These are phyloP conservation scores for Athelia psychrophila DNA, from an alignment of 1,284 basidiomycete species.

Conservation along the genomic window DNA sequence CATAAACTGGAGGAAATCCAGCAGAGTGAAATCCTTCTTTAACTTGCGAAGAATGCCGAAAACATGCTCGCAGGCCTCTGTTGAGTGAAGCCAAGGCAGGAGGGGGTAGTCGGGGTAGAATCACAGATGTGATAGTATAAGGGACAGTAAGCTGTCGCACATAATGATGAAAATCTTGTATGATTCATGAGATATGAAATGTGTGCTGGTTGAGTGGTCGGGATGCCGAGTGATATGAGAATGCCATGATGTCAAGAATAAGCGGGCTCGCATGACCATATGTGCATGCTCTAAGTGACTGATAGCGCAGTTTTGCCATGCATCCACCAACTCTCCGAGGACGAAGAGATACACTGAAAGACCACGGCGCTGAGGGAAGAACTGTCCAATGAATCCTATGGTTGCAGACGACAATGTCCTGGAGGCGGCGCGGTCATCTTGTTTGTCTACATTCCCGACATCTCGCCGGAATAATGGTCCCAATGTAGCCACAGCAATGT, in stretches of 20 bases:
- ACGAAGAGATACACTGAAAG: slow-evolving; percentile 31
- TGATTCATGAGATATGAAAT: slow-evolving; percentile 32
- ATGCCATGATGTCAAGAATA: slow-evolving; percentile 29
- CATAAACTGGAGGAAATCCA: slow-evolving; percentile 25
- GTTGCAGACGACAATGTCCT: slow-evolving; percentile 28
- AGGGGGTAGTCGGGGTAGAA: slow-evolving; percentile 32
- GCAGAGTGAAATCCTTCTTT: slow-evolving; percentile 28
- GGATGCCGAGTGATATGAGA: slow-evolving; percentile 13
- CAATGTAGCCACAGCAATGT: slow-evolving; percentile 8
- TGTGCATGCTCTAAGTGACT: slow-evolving; percentile 23
- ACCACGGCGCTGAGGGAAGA: slow-evolving; percentile 19
- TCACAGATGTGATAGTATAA: too few relatives aligned
- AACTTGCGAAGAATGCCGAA: slow-evolving; percentile 28
- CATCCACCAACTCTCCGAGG: slow-evolving; percentile 34
- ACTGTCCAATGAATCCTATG: slow-evolving; percentile 16
- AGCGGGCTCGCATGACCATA: slow-evolving; percentile 26
- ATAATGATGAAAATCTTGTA: slow-evolving; percentile 27
- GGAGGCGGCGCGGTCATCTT: slow-evolving; percentile 35
- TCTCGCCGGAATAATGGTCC: slow-evolving; percentile 25
- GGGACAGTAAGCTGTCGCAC: slow-evolving; percentile 24
- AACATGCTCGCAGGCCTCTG: slow-evolving; percentile 33
- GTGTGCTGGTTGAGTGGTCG: slow-evolving; percentile 15
- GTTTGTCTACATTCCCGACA: slow-evolving; percentile 29
- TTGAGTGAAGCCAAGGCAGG: slow-evolving; percentile 39
- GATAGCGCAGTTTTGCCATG: slow-evolving; percentile 32